phyloP scores from a whole-genome alignment of 2,329 filamentous ascomycete species.

The Ceratocystiopsis brevicomis region DNA sequence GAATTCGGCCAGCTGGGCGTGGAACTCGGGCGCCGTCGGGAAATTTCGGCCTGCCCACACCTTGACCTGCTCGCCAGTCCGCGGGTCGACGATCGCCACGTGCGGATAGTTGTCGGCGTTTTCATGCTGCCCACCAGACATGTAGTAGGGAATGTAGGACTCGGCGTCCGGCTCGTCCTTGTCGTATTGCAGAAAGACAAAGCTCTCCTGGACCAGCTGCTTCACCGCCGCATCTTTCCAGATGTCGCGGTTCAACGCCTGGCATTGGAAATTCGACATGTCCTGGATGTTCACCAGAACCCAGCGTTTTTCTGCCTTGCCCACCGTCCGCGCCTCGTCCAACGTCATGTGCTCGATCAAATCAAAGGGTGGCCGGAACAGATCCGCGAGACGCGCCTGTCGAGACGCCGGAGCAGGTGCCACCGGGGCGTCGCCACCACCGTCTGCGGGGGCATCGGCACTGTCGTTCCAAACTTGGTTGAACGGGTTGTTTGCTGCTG shows the following conservation, averaged over 20 bases:
- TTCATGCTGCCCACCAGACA: constrained; percentile 49
- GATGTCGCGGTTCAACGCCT: constrained; percentile 80
- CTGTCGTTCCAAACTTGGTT: constrained; percentile 21
- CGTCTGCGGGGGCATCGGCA: not conserved
- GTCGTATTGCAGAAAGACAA: constrained; percentile 86
- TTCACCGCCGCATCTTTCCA: constrained; percentile 76
- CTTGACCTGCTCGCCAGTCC: constrained; percentile 94
- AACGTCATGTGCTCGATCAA: constrained; percentile 65
- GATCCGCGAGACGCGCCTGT: constrained; percentile 52
- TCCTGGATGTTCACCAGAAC: constrained; percentile 92
- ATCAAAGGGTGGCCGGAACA: constrained; percentile 85
- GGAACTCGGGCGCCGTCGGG: constrained; percentile 53
- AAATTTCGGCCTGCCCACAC: constrained; percentile 78
- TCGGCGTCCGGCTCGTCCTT: constrained; percentile 64
- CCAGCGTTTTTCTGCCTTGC: constrained; percentile 84
- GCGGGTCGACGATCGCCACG: constrained; percentile 84
- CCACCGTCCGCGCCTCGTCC: constrained; percentile 67
- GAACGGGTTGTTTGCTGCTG: constrained; percentile 17
- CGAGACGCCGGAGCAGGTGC: constrained; percentile 6
- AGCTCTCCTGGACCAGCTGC: constrained; percentile 74
- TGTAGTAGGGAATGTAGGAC: constrained; percentile 83
- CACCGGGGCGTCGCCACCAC: constrained; percentile 4
- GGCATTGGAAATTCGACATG: constrained; percentile 81
- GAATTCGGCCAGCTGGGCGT: constrained; percentile 85
- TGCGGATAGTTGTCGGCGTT: constrained; percentile 85